Evolutionary conservation across 2,329 filamentous ascomycete genomes (phyloP).

Genomic region (Beauveria sp.): DNA sequence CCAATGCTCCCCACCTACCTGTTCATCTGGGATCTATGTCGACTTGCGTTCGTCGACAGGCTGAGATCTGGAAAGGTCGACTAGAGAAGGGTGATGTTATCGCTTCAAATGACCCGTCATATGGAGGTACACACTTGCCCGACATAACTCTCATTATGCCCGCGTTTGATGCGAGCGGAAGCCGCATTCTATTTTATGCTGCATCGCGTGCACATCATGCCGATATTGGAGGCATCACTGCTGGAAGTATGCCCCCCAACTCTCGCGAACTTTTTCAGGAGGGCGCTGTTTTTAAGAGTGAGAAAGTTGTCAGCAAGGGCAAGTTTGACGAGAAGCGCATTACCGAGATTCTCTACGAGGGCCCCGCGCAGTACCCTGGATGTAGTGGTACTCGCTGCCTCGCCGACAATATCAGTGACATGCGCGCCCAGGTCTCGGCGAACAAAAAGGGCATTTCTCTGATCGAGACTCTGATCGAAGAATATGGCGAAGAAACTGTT

Average conservation of each 20-base stretch:
- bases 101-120: constrained; percentile 77
- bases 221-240: constrained; percentile 76
- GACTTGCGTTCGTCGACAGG: constrained; percentile 70
- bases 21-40: constrained; percentile 80
- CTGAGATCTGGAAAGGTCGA: constrained; percentile 70
- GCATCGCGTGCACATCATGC: constrained; percentile 75
- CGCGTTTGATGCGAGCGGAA: constrained; percentile 57
- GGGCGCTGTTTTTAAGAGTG: constrained; percentile 55
- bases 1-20: constrained; percentile 72
- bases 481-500: constrained; percentile 71
- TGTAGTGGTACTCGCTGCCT: constrained; percentile 74
- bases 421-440: constrained; percentile 76
- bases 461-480: constrained; percentile 65
- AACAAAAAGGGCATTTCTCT: constrained; percentile 83
- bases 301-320: constrained; percentile 67
- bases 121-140: constrained; percentile 73
- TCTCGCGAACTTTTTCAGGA: constrained; percentile 58
- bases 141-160: constrained; percentile 78
- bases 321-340: constrained; percentile 73
- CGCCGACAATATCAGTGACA: constrained; percentile 73
- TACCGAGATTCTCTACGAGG: constrained; percentile 61
- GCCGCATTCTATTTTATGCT: constrained; percentile 74
- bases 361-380: constrained; percentile 66
- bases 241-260: constrained; percentile 73
- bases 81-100: constrained; percentile 73